Evolutionary conservation across 257 asterid species (phyloP), one percentile per base, ranked within the genome.

Genomic region (Leptodermis oblonga): DNA sequence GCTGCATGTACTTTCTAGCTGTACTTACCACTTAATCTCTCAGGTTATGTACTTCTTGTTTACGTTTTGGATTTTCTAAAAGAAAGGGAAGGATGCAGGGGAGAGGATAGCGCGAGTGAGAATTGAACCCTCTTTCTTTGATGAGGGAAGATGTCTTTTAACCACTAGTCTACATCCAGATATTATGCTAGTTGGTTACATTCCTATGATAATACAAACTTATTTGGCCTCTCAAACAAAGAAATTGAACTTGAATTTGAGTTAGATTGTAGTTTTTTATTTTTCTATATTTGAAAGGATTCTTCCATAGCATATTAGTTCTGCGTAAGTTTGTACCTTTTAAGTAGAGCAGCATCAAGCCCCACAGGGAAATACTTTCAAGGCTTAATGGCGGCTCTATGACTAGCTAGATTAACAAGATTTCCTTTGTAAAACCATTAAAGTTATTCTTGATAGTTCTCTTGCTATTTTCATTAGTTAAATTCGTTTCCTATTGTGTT

Each of bases 1-100:
- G 15, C 64, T 58, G 41, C 7, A 58, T 58, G 64, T 8, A 49
- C 55, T 58, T 34, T 30, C 23, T 34, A 58, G 62, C 62, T 55
- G 36, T 30, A 4, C 18, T 30, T 17, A 28, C 42, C 42, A 30
- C 42, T 30, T 20, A 55, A 31, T 20, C 17, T 25, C 3, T 58
- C 64, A 28, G 11, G 20, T 31, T 30, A 58, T 58, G 22, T 14
- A 5, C 39, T 58, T 14, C 10, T 58, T 30, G 20, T 28, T 30
- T 58, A 30, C 12, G 2, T 52, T 49, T 49, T 46, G 0, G 9
- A 43, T 46, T 46, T 46, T 46, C 14, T 15, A 3, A 46, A 13
- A 2, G 34, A 23, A 54, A 8, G 31, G 33, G 18, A 53, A n/a
- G 59, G 31, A 52, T 20, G 31, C 10, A 22, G 17, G 33, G 60